Conservation (phyloP, 2,329 filamentous ascomycete species). For the Westerdykella aurantiaca region DNA sequence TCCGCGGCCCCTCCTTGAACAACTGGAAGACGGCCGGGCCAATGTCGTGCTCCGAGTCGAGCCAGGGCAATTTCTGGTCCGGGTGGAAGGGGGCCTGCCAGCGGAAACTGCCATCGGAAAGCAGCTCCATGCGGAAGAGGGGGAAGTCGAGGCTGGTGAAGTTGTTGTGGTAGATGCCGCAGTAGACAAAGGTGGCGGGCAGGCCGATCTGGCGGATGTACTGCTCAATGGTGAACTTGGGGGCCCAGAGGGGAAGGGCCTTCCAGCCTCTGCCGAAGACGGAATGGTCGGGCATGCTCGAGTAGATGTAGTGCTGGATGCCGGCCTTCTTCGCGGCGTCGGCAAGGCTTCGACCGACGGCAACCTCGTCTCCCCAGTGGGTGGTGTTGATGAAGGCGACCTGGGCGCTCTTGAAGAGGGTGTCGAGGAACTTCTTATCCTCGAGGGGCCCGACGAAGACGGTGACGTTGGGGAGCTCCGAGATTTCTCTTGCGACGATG, state of each 20-base stretch:
- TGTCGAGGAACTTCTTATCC: constrained; percentile 68
- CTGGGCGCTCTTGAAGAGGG: constrained; percentile 77
- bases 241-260: constrained; percentile 81
- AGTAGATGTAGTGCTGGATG: constrained; percentile 90
- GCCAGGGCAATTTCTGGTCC: constrained; percentile 82
- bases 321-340: constrained; percentile 81
- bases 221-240: constrained; percentile 88
- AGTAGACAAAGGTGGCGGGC: constrained; percentile 88
- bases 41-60: constrained; percentile 94
- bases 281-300: constrained; percentile 92
- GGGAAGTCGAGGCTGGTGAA: constrained; percentile 91
- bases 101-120: constrained; percentile 75
- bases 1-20: constrained; percentile 84
- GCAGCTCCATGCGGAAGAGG: constrained; percentile 89
- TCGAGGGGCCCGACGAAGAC: constrained; percentile 60
- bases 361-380: constrained; percentile 90
- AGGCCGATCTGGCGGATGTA: constrained; percentile 79
- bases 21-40: constrained; percentile 88
- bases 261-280: constrained; percentile 72
- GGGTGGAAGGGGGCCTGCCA: constrained; percentile 95
- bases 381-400: constrained; percentile 97
- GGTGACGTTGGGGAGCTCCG: constrained; percentile 74
- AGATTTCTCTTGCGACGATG: constrained; percentile 81
- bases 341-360: constrained; percentile 80
- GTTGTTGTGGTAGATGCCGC: constrained; percentile 98